Base-by-base conservation (phyloP, 108 stramenopile genomes). In the Schizochytrium sp. region DNA sequence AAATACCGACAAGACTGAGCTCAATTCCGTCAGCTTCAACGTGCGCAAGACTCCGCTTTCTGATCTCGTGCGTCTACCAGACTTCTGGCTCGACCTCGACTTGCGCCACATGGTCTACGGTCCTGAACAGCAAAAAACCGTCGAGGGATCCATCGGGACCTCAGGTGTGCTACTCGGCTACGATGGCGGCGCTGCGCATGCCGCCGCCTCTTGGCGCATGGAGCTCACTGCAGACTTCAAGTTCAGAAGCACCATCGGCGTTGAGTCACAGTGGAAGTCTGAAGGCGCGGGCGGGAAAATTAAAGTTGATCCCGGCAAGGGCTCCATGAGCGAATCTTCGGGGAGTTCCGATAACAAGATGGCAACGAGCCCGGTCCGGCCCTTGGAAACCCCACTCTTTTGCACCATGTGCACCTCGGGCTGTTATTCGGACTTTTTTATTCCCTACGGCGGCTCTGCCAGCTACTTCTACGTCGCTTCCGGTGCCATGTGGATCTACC, bases 331-430 rank as follows among this genome's bases (percentile, higher is more conserved):
- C 41, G 63, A 23, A 14, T 8, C 6, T n/a, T 12, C 34, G 14
- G 23, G 0, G 63, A 69, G 4, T 41, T 6, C 63, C 21, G 41
- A 10, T 3, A 14, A 10, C 34, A 23, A 69, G 10, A 28, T 34
- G 34, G 34, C 25, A 14, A 69, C 2, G 23, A 69, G 41, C n/a
- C 14, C 63, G 25, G 41, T 10, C 63, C 21, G 34, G 63, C 63
- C 63, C 25, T 6, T 10, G 63, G 21, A 69, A 69, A 53, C 76
- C 6, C 45, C 51, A 2, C 28, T 83, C 45, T 83, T 83, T 23
- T 83, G 76, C 76, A 53, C 76, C 45, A 83, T 83, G 76, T 83
- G 51, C 51, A 83, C 76, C 6, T 47, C 76, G 23, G 76, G 76
- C 0, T 83, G 76, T 5, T 83, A 83, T 23, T 47, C 76, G 25